These are phyloP conservation scores for Pseudoscleropodium purum DNA, from an alignment of 225 moss, liverwort and hornwort species.

Conservation along the genomic window DNA sequence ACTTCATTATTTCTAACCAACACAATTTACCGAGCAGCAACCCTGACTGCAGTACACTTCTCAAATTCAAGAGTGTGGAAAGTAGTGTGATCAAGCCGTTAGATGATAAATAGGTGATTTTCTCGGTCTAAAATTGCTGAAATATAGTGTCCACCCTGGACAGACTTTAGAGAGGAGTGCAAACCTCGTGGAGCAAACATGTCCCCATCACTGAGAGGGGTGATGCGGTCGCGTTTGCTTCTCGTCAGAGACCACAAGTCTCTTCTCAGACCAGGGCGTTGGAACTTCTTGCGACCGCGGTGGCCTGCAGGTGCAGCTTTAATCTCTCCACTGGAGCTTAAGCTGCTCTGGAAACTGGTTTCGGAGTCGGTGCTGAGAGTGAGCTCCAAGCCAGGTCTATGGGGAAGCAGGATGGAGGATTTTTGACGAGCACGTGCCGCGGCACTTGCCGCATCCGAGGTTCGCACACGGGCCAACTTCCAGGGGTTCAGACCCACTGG, in stretches of 20 bases:
- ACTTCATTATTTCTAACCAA: background rate
- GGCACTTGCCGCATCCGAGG: constrained; percentile 60
- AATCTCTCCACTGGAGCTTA: constrained; percentile 53
- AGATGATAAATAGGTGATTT: background rate
- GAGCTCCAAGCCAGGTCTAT: constrained; percentile 19
- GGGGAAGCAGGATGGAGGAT: constrained; percentile 55
- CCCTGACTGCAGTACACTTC: background rate
- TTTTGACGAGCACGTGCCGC: constrained; percentile 68
- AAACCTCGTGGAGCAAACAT: constrained; percentile 26
- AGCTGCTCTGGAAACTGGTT: constrained; percentile 50
- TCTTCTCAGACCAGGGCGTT: constrained; percentile 20
- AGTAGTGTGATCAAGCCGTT: background rate
- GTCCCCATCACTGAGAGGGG: constrained; percentile 24
- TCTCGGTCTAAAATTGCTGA: background rate
- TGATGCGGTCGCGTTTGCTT: constrained; percentile 43
- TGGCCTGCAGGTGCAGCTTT: constrained; percentile 30
- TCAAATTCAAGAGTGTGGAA: background rate
- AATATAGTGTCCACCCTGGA: background rate
- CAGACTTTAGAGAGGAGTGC: background rate
- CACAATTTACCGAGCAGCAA: too few relatives aligned
- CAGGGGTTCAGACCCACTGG: constrained; percentile 74
- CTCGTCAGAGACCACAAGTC: constrained; percentile 29
- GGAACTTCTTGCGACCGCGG: constrained; percentile 29
- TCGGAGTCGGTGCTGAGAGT: constrained; percentile 45
- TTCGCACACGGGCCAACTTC: constrained; percentile 71